Evolutionary conservation across 106 monocot species (phyloP).

Genomic region (Posidonia australis): DNA sequence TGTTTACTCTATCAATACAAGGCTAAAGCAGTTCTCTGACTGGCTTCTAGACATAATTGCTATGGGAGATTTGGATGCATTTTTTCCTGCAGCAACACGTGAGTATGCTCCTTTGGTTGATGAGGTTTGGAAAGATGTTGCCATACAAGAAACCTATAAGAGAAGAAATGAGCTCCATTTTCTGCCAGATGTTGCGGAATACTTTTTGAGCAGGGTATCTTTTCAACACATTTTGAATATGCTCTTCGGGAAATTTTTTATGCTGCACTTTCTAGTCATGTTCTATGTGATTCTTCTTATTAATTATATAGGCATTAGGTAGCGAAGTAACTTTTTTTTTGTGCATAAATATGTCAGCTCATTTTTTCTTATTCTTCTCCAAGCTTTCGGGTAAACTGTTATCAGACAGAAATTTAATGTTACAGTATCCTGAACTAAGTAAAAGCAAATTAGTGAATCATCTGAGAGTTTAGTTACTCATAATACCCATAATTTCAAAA

Average conservation of each 20-base stretch:
- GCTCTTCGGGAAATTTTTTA: constrained; percentile 3
- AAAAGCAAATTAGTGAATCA: no score
- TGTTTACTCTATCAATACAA: constrained; percentile 81
- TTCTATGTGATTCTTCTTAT: no score
- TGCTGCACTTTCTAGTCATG: background rate
- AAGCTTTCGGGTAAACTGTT: no score
- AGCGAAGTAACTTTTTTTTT: no score
- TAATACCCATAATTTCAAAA: no score
- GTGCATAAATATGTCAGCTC: no score
- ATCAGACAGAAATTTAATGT: no score
- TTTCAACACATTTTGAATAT: background rate
- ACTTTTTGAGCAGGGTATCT: constrained; percentile 82
- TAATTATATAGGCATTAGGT: no score
- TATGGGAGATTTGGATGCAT: constrained; percentile 87
- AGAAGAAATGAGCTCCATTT: constrained; percentile 86
- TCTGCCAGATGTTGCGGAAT: constrained; percentile 85
- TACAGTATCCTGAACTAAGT: no score
- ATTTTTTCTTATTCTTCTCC: no score
- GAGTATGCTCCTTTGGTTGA: constrained; percentile 94
- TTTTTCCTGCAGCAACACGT: constrained; percentile 92
- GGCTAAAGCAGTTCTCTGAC: constrained; percentile 84
- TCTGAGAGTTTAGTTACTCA: no score
- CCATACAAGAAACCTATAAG: constrained; percentile 88
- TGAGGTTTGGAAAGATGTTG: constrained; percentile 89
- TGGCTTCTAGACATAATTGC: constrained; percentile 92